Percentiles rank a stretch among this genome's conserved stretches.
Conservation (phyloP, 176 grass and related monocot genomes). For the Lolium multiflorum region DNA sequence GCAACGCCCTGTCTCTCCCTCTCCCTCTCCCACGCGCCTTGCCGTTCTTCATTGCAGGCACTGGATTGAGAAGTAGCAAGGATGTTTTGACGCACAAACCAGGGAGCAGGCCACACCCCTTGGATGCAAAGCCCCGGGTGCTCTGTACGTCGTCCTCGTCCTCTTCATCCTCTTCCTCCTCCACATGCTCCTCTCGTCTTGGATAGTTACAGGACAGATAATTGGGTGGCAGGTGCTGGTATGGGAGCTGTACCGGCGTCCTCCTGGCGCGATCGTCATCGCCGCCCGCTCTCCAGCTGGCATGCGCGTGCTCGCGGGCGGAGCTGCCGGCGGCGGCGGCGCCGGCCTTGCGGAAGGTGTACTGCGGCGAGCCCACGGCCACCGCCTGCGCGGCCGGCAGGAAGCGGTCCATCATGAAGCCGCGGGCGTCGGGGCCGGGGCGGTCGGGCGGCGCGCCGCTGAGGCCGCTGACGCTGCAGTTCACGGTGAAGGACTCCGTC, state of each 20-base stretch:
- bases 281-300: not conserved
- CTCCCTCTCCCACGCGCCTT: constrained; percentile 8
- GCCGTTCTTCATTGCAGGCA: constrained; percentile 66
- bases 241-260: constrained; percentile 65
- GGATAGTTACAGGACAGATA: constrained; percentile 59
- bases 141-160: constrained; percentile 62
- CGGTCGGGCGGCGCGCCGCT: constrained; percentile 54
- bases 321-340: constrained; percentile 32
- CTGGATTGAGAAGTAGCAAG: constrained; percentile 76
- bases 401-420: constrained; percentile 93
- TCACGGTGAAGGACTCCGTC: constrained; percentile 81
- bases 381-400: constrained; percentile 85
- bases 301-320: constrained; percentile 36
- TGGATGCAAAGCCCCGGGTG: constrained; percentile 60
- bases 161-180: constrained; percentile 51
- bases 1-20: constrained; percentile 18
- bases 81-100: constrained; percentile 77
- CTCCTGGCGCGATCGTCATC: constrained; percentile 54
- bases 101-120: constrained; percentile 89
- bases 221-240: constrained; percentile 69
- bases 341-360: constrained; percentile 75
- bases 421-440: constrained; percentile 45
- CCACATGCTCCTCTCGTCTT: constrained; percentile 39
- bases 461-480: constrained; percentile 94
- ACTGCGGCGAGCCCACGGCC: constrained; percentile 75